These are phyloP conservation scores for Balamuthia mandrillaris DNA, from an alignment of 208 protist genomes.

Conservation along the genomic window DNA sequence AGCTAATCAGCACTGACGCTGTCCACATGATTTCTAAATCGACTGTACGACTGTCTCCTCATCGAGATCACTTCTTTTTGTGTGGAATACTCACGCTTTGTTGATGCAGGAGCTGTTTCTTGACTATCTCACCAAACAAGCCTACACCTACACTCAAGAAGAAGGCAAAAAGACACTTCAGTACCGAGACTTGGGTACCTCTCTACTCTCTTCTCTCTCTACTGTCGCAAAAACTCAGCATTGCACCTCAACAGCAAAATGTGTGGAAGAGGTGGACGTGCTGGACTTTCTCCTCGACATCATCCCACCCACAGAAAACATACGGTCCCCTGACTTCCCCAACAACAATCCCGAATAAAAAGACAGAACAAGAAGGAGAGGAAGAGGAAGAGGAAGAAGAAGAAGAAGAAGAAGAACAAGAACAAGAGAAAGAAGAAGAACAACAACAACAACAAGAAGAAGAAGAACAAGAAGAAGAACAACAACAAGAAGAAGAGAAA, in stretches of 20 bases:
- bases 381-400: too few relatives aligned
- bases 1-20: conserved; percentile 5
- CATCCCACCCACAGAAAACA: too few relatives aligned
- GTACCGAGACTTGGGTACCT: not conserved
- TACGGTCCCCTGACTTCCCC: too few relatives aligned
- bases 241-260: not conserved
- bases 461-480: too few relatives aligned
- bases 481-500: too few relatives aligned
- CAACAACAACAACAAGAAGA: too few relatives aligned
- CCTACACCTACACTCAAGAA: not conserved
- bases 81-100: not conserved
- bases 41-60: not conserved
- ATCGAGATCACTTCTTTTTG: not conserved
- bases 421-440: too few relatives aligned
- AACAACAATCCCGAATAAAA: too few relatives aligned
- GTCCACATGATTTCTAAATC: not conserved
- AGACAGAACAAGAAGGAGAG: too few relatives aligned
- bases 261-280: not conserved
- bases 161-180: not conserved
- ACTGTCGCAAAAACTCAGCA: not conserved
- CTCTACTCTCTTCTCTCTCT: not conserved
- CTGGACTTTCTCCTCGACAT: conserved; percentile 11
- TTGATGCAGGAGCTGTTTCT: not conserved
- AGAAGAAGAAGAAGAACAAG: too few relatives aligned
- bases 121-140: not conserved